Evolutionary conservation across 2,329 filamentous ascomycete species (phyloP), one percentile per base, ranked within the genome.

Genomic region (Penicillium sp.): DNA sequence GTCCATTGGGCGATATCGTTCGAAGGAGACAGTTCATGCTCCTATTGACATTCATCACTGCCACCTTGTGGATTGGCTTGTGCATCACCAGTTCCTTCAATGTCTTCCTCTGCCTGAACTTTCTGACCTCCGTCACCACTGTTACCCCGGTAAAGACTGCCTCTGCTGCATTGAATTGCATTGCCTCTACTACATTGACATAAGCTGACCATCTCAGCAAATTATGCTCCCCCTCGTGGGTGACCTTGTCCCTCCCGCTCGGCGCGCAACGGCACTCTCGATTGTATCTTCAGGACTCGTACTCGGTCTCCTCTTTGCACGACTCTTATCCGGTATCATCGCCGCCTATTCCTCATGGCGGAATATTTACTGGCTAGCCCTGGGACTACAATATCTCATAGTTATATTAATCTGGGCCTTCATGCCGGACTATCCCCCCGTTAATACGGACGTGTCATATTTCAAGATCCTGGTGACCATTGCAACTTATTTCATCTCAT

Each of bases 221-320:
- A 76, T 88, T 51, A 91, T 94, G 88, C 85, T 94, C 14, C 90
- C 90, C 0, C 78, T 94, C 0, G 89, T 92, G 0, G 88, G 89
- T 2, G 89, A 93, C 64, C 85, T 93, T 16, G 89, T 90, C 0
- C 89, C 90, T 0, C 79, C 84, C 0, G 76, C 86, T 37, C 83
- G 87, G 24, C 84, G 88, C 11, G 88, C 89, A 1, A 83, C 85
- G 23, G 85, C 87, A 11, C 79, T 93, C 5, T 87, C 88, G 5
- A 85, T 93, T 54, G 87, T 92, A 7, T 86, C 89, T 2, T 90
- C 87, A 0, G 90, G 90, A 1, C 77, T 93, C 1, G 82, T 91
- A 39, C 81, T 92, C 1, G 90, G 90, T 14, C 84, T 94, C 59
- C 80, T 95, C 2, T 77, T 92, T 50, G 91, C 90, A 0, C 85